A percentile compares a stretch with the other conserved stretches of the same genome.
Evolutionary conservation across 495 filamentous ascomycete species (phyloP).

Genomic region (Annulohypoxylon bovei): DNA sequence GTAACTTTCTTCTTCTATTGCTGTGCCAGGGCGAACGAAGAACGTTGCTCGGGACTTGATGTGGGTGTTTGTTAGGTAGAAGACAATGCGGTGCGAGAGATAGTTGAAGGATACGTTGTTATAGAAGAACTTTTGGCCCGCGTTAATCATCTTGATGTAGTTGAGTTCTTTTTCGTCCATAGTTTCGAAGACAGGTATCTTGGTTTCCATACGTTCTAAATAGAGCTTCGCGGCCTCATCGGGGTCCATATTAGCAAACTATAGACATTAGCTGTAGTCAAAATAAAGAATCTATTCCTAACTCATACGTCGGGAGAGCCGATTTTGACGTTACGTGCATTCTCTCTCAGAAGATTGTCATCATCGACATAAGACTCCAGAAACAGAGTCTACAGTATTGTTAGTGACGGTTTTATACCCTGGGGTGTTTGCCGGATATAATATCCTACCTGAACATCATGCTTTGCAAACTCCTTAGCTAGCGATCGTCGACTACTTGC

Average conservation of each 20-base stretch:
- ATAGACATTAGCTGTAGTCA: conserved; percentile 39
- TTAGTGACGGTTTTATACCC: conserved; percentile 21
- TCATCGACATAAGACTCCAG: conserved; percentile 96
- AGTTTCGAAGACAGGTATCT: conserved; percentile 95
- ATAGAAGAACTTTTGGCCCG: conserved; percentile 87
- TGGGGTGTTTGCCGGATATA: not conserved
- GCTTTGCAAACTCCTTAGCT: conserved; percentile 95
- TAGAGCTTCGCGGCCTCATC: conserved; percentile 94
- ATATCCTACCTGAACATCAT: conserved; percentile 81
- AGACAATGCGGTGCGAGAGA: conserved; percentile 94
- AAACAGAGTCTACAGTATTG: conserved; percentile 77
- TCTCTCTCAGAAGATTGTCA: conserved; percentile 93
- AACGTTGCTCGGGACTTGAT: conserved; percentile 94
- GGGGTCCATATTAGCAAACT: conserved; percentile 90
- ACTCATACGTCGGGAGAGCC: conserved; percentile 88
- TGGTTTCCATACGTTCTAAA: conserved; percentile 83
- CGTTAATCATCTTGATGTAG: conserved; percentile 99
- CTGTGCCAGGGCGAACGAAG: conserved; percentile 81
- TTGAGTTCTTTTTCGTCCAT: conserved; percentile 95
- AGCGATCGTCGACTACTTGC: conserved; percentile 83
- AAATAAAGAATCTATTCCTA: conserved; percentile 35
- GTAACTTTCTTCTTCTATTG: conserved; percentile 82
- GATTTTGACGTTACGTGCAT: conserved; percentile 97
- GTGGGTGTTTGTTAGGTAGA: conserved; percentile 96
- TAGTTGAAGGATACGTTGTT: conserved; percentile 98